Conservation (phyloP, 148 eudicot species). For the Beta vulgaris region DNA sequence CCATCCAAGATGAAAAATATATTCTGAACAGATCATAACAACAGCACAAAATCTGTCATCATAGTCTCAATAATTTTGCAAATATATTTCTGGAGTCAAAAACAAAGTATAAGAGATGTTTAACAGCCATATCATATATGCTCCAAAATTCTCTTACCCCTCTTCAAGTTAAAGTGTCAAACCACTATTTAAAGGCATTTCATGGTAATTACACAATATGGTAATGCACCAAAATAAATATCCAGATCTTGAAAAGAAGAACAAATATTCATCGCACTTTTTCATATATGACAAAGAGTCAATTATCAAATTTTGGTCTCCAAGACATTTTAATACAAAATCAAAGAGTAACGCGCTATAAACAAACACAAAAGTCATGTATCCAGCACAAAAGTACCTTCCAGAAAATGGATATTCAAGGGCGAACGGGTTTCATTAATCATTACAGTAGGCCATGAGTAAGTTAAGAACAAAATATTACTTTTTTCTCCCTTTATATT, state of each 20-base stretch:
- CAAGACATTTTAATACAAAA: not conserved
- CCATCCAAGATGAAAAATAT: not conserved
- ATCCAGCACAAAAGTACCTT: not conserved
- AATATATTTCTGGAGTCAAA: not conserved
- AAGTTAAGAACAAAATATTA: not conserved
- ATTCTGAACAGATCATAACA: not conserved
- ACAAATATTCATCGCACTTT: not conserved
- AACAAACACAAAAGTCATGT: not conserved
- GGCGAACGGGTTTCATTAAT: too few relatives aligned
- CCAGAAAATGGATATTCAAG: too few relatives aligned
- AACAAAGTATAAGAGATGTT: not conserved
- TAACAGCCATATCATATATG: not conserved
- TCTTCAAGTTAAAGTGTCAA: not conserved
- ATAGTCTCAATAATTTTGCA: conserved; percentile 9
- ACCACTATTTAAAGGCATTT: not conserved
- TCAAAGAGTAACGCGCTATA: not conserved
- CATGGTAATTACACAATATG: not conserved
- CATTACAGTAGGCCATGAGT: not conserved
- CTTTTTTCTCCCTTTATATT: not conserved
- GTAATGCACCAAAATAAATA: not conserved
- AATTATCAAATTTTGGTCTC: not conserved
- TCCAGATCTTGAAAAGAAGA: not conserved
- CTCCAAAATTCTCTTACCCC: not conserved
- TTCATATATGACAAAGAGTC: not conserved
- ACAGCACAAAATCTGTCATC: not conserved